These are phyloP conservation scores for Ceraceosorus guamensis DNA, from an alignment of 1,284 basidiomycete species.

Conservation along the genomic window DNA sequence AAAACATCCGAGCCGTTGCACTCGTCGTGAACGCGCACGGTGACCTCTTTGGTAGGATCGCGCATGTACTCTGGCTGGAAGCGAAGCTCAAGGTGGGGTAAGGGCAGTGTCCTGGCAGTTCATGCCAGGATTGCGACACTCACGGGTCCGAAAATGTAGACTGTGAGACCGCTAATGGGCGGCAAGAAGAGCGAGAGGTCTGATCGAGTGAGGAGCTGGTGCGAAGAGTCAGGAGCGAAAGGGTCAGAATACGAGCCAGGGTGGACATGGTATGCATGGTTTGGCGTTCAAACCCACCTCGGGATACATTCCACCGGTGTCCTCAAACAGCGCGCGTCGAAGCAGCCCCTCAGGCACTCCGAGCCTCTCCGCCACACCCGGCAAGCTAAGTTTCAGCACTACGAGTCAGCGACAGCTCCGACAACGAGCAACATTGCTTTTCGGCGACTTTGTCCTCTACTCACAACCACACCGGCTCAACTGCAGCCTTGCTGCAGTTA, in stretches of 20 bases:
- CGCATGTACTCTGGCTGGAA: constrained; percentile 32
- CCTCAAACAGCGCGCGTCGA: constrained; percentile 83
- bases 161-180: constrained; percentile 82
- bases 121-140: too few relatives aligned
- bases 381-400: too few relatives aligned
- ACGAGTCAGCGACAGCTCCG: too few relatives aligned
- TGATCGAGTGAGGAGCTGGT: constrained; percentile 82
- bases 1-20: constrained; percentile 82
- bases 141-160: constrained; percentile 82
- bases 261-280: too few relatives aligned
- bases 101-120: too few relatives aligned
- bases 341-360: constrained; percentile 66
- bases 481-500: constrained; percentile 62
- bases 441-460: too few relatives aligned
- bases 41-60: constrained; percentile 61
- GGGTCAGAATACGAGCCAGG: too few relatives aligned
- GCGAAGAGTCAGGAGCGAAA: too few relatives aligned
- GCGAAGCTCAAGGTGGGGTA: too few relatives aligned
- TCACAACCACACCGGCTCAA: constrained; percentile 78
- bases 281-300: too few relatives aligned
- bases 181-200: constrained; percentile 93
- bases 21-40: constrained; percentile 81
- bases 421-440: too few relatives aligned
- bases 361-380: constrained; percentile 57
- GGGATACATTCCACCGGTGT: constrained; percentile 87